Conservation (phyloP, 2,329 filamentous ascomycete genomes). For the Fusarium cyanostomum region DNA sequence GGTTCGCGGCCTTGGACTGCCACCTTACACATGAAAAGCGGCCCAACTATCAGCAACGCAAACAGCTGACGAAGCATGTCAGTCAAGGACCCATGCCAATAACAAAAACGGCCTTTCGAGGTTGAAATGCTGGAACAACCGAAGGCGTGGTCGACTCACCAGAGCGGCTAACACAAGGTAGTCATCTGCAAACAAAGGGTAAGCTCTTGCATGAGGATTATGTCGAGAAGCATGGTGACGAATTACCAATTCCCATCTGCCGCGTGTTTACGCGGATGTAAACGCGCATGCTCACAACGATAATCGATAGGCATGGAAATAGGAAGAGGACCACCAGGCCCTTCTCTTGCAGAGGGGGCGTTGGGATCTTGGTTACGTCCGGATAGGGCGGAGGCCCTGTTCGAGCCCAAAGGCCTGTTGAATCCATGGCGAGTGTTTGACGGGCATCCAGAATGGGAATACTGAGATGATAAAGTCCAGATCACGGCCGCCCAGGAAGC, state of each 20-base stretch:
- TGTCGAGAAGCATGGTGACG: not conserved
- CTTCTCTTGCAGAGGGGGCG: constrained; percentile 45
- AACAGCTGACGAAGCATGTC: constrained; percentile 16
- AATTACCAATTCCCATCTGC: constrained; percentile 39
- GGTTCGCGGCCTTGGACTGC: not conserved
- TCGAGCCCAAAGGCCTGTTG: constrained; percentile 12
- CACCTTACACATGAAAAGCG: constrained; percentile 30
- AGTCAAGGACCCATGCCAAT: not conserved
- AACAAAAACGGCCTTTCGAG: not conserved
- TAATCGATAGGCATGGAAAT: constrained; percentile 44
- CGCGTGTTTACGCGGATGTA: constrained; percentile 44
- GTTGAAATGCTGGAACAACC: fast-evolving
- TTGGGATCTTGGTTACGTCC: constrained; percentile 45
- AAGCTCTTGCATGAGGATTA: not conserved
- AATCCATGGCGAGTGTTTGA: constrained; percentile 8
- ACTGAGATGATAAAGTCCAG: not conserved
- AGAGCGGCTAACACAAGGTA: constrained; percentile 24
- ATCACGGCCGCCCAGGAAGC: not conserved
- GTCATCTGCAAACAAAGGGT: constrained; percentile 11
- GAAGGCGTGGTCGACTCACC: not conserved
- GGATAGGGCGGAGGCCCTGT: constrained; percentile 33
- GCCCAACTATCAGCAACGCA: constrained; percentile 28
- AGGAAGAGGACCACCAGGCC: constrained; percentile 47
- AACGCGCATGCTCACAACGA: constrained; percentile 40
- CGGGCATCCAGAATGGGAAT: not conserved